Percentiles rank a stretch among this genome's conserved stretches.
Evolutionary conservation across 2,329 filamentous ascomycete genomes (phyloP).

Genomic region (Raffaelea albimanens): DNA sequence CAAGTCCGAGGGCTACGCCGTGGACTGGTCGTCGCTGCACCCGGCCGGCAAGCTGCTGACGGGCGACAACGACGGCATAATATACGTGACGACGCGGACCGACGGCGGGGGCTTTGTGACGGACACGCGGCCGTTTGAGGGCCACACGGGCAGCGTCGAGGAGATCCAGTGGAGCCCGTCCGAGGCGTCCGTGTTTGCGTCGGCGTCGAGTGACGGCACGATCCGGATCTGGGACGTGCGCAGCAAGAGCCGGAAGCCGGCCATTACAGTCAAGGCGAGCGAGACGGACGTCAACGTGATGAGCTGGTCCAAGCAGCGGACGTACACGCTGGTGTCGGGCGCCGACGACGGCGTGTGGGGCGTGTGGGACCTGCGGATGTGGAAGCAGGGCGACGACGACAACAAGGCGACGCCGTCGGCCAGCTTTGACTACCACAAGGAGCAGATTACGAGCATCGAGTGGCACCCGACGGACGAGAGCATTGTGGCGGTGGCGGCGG

Average conservation of each 20-base stretch:
- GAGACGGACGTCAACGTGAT: constrained; percentile 89
- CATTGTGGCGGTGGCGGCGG: constrained; percentile 84
- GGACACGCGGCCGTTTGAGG: constrained; percentile 72
- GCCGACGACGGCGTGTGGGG: constrained; percentile 91
- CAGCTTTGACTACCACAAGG: constrained; percentile 88
- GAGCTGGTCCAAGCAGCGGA: constrained; percentile 84
- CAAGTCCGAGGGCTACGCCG: constrained; percentile 85
- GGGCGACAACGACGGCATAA: constrained; percentile 81
- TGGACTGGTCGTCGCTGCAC: constrained; percentile 89
- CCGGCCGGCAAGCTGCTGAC: constrained; percentile 80
- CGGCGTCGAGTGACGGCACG: constrained; percentile 85
- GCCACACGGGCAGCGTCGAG: constrained; percentile 79
- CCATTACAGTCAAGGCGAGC: constrained; percentile 77
- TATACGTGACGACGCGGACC: constrained; percentile 78
- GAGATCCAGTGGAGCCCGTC: constrained; percentile 95
- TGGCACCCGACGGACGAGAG: constrained; percentile 98
- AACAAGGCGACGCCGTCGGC: constrained; percentile 59
- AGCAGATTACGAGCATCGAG: constrained; percentile 91
- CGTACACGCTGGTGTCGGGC: constrained; percentile 82
- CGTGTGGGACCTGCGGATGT: constrained; percentile 92
- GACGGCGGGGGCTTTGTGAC: constrained; percentile 86
- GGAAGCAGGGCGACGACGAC: constrained; percentile 58
- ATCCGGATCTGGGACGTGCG: constrained; percentile 94
- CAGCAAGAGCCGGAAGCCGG: constrained; percentile 81
- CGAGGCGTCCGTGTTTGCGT: constrained; percentile 89